These are phyloP conservation scores for Pugionium cornutum DNA, from an alignment of 345 rosid genomes.

Conservation along the genomic window DNA sequence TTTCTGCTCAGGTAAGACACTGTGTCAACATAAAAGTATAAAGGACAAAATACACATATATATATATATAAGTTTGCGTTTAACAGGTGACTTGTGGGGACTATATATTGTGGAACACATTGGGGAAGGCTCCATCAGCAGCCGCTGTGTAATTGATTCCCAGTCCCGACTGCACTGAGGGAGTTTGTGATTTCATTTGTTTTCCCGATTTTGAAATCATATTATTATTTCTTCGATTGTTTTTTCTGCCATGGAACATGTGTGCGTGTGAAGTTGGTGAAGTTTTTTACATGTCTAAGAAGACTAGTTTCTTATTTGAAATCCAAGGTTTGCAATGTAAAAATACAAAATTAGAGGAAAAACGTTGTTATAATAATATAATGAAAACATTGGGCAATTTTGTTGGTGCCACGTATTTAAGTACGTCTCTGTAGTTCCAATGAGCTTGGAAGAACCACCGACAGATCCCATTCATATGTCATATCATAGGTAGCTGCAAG, in stretches of 20 bases:
- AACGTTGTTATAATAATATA: too few species aligned
- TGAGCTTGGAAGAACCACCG: constrained; percentile 31
- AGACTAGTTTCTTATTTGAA: too few species aligned
- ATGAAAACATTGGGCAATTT: too few species aligned
- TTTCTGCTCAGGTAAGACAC: constrained; percentile 67
- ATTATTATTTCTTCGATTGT: too few species aligned
- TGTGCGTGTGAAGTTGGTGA: too few species aligned
- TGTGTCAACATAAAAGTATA: background rate
- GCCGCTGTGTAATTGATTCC: constrained; percentile 30
- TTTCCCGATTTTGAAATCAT: background rate
- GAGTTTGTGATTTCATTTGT: constrained; percentile 1
- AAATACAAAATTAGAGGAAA: too few species aligned
- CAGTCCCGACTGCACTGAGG: background rate
- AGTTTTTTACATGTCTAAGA: too few species aligned
- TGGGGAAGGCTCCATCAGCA: constrained; percentile 85
- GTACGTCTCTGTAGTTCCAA: constrained; percentile 16
- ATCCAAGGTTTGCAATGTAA: too few species aligned
- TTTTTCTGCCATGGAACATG: too few species aligned
- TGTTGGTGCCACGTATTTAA: constrained; percentile 12
- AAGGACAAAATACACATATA: too few species aligned
- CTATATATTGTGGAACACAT: constrained; percentile 90
- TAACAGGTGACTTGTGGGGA: constrained; percentile 78
- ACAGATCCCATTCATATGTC: constrained; percentile 9
- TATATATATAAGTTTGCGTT: constrained; percentile 1
- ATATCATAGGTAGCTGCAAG: too few species aligned